Evolutionary conservation across 305 asterid genomes (phyloP).

Genomic region (Fraxinus dipetala): DNA sequence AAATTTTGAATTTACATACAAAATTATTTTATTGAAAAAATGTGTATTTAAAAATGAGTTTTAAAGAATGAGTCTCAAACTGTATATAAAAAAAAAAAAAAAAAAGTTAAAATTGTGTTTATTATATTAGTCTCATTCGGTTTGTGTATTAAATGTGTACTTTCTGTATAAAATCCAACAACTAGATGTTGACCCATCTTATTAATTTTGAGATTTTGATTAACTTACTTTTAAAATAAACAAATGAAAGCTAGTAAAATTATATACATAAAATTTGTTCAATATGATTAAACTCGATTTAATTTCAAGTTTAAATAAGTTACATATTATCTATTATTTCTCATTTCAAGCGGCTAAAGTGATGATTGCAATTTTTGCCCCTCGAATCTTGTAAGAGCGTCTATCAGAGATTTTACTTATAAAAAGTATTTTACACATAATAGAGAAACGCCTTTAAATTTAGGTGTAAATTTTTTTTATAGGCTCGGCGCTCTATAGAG

Average conservation of each 20-base stretch:
- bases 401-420: no score
- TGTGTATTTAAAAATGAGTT: background rate
- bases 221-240: background rate
- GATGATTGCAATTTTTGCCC: background rate
- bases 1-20: background rate
- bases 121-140: no score
- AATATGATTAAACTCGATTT: background rate
- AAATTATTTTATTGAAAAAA: background rate
- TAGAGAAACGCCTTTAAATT: no score
- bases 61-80: background rate
- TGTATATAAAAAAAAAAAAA: no score
- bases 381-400: background rate
- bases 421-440: no score
- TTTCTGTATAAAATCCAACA: background rate
- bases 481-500: no score
- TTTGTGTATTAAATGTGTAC: background rate
- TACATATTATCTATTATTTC: background rate
- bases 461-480: no score
- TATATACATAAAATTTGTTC: background rate
- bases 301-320: background rate
- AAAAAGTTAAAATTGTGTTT: no score
- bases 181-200: background rate
- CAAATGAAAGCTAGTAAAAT: background rate
- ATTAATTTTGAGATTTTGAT: background rate
- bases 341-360: background rate